Evolutionary conservation across 805 yeast genomes (phyloP), one percentile per base, ranked within the genome.

Genomic region (Saturnispora serradocipensis): DNA sequence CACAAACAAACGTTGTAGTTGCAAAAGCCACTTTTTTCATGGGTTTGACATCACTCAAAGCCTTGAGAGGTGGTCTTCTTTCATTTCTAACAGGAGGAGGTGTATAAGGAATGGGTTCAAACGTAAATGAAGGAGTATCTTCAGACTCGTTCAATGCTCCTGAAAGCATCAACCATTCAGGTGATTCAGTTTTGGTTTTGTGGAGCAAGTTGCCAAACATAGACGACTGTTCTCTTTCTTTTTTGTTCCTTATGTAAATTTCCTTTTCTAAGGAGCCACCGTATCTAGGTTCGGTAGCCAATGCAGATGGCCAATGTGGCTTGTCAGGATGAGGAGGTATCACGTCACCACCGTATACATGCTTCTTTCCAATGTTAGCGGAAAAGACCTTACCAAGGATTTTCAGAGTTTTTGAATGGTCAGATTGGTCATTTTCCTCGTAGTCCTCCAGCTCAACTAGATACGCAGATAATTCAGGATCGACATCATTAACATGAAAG

Each of bases 21-120:
- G 93, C 88, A 66, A 90, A 90, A 0, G 81, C 76, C 4, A 88
- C 96, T 54, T 90, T 72, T 56, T 78, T 75, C 63, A 86, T 69
- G 15, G 63, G 72, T 59, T 55, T 62, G 8, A 67, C 51, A 9
- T 57, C 60, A 36, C 56, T 53, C 20, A 69, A 54, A 2, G 54
- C 58, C 18, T 57, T 49, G 13, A 69, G 58, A 20, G 68, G 67
- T 3, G 72, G 71, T 16, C 49, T 53, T 44, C 53, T 61, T 10
- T 49, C 58, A 15, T 24, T 18, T 48, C 59, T 67, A 15, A 62
- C 59, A 8, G 70, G 70, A 5, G 70, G 70, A 6, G 58, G 59
- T 8, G 55, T 48, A 52, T 64, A 65, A 2, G 53, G 42, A 4
- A 58, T 28, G n/a, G 59, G 61, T 22, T 53, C 49, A 43, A 58